These are phyloP conservation scores for Chlorella sp. DNA, from an alignment of 139 green algal species.

Conservation along the genomic window DNA sequence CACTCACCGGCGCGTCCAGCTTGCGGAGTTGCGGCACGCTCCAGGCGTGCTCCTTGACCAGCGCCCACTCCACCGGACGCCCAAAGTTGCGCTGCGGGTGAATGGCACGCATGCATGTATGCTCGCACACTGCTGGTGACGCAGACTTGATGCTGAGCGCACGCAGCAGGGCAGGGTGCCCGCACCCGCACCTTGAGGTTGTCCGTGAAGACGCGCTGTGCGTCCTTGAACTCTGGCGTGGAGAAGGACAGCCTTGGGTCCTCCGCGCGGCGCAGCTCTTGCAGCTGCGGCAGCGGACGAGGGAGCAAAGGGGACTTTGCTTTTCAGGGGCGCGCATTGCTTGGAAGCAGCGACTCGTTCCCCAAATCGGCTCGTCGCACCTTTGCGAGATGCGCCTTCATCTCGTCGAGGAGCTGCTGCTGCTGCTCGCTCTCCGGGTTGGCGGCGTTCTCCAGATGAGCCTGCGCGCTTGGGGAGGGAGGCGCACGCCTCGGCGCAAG, in stretches of 20 bases:
- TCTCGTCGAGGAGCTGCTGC: slow-evolving; percentile 76
- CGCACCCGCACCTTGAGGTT: slow-evolving; percentile 69
- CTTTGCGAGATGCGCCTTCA: slow-evolving; percentile 83
- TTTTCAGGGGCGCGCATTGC: too few relatives aligned
- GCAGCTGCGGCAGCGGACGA: slow-evolving; percentile 69
- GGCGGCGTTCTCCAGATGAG: slow-evolving; percentile 63
- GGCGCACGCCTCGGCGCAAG: too few relatives aligned
- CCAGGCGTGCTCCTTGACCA: slow-evolving; percentile 86
- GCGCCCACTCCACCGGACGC: slow-evolving; percentile 78
- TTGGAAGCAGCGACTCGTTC: not conserved
- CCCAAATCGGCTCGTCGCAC: slow-evolving; percentile 31
- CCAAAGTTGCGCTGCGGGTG: slow-evolving; percentile 86
- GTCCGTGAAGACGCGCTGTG: slow-evolving; percentile 82
- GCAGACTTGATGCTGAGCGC: too few relatives aligned
- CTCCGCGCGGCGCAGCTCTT: slow-evolving; percentile 76
- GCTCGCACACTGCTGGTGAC: too few relatives aligned
- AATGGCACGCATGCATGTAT: not conserved
- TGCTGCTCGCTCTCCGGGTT: slow-evolving; percentile 69
- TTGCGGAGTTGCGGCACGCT: slow-evolving; percentile 67
- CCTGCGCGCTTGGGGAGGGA: slow-evolving; percentile 52
- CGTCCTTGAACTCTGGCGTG: slow-evolving; percentile 93
- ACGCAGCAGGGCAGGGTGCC: not conserved
- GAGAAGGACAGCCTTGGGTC: slow-evolving; percentile 88
- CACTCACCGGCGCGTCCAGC: slow-evolving; percentile 52
- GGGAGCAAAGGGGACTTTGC: too few relatives aligned